Percentiles rank a stretch among this genome's conserved stretches.
Conservation (phyloP, 2,329 filamentous ascomycete genomes). For the Pseudogymnoascus pannorum region DNA sequence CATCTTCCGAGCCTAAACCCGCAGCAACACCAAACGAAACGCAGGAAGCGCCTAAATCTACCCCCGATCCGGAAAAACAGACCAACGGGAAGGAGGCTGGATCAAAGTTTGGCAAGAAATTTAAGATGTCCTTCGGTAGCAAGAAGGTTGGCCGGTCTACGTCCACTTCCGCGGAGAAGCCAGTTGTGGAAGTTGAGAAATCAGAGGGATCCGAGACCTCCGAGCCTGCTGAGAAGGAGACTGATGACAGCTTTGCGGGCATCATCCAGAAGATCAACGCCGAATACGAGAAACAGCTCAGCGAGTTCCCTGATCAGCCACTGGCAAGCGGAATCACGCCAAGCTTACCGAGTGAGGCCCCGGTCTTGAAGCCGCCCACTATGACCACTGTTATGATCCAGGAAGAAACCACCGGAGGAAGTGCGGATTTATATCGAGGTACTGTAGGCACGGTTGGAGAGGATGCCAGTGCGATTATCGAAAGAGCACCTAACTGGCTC, state of each 20-base stretch:
- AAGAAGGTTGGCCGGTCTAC: constrained; percentile 74
- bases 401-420: constrained; percentile 60
- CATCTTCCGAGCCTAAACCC: constrained; percentile 38
- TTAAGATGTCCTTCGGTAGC: constrained; percentile 67
- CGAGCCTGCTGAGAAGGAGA: constrained; percentile 60
- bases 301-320: constrained; percentile 44
- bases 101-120: constrained; percentile 74
- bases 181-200: constrained; percentile 63
- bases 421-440: constrained; percentile 83
- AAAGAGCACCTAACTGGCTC: constrained; percentile 83
- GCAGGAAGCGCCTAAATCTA: constrained; percentile 40
- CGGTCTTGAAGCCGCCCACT: constrained; percentile 63
- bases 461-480: constrained; percentile 78
- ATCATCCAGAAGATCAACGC: constrained; percentile 65
- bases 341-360: constrained; percentile 65
- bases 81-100: constrained; percentile 52
- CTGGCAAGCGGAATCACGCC: constrained; percentile 61
- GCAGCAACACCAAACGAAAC: constrained; percentile 41
- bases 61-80: constrained; percentile 48
- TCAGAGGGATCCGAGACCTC: constrained; percentile 46
- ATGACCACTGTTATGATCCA: constrained; percentile 63
- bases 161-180: constrained; percentile 62
- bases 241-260: constrained; percentile 69
- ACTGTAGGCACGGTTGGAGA: constrained; percentile 70
- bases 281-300: constrained; percentile 62